phyloP scores from a whole-genome alignment of 306 rosid genomes.

The Cucumis sativus region DNA sequence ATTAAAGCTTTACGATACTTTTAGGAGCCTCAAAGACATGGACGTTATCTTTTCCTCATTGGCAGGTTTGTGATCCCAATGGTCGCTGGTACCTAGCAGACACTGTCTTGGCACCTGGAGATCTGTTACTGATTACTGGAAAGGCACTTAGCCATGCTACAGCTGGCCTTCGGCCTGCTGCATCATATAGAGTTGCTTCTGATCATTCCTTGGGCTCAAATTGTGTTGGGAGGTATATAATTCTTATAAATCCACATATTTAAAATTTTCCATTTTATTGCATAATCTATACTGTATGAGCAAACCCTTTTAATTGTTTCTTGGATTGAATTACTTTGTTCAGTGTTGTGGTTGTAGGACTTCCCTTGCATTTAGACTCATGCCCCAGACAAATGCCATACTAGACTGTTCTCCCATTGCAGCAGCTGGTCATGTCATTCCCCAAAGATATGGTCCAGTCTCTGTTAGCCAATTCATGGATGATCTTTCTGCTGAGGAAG shows the following conservation, averaged over 20 bases:
- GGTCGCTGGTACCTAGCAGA: constrained; percentile 97
- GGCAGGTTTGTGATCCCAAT: constrained; percentile 78
- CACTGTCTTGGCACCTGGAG: constrained; percentile 62
- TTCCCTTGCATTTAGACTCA: constrained; percentile 86
- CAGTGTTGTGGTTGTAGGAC: constrained; percentile 59
- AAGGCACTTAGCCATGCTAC: constrained; percentile 88
- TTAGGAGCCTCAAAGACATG: neutral
- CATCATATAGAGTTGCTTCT: constrained; percentile 62
- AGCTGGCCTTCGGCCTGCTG: constrained; percentile 83
- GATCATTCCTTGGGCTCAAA: constrained; percentile 42
- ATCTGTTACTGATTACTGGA: constrained; percentile 85
- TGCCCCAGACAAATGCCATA: constrained; percentile 89
- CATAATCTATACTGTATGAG: constrained; percentile 7
- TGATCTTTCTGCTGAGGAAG: constrained; percentile 88
- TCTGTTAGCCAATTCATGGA: constrained; percentile 99
- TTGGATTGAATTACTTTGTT: constrained; percentile 19
- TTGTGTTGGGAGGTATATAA: constrained; percentile 63
- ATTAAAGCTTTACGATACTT: neutral
- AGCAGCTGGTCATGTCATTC: constrained; percentile 91
- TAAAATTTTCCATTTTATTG: neutral
- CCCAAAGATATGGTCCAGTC: constrained; percentile 76
- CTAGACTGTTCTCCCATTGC: constrained; percentile 91
- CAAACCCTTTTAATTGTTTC: constrained; percentile 1
- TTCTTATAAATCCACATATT: neutral
- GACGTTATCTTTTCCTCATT: constrained; percentile 15